Conservation (phyloP, 2,329 filamentous ascomycete species). For the Ophiostoma novo-ulmi region DNA sequence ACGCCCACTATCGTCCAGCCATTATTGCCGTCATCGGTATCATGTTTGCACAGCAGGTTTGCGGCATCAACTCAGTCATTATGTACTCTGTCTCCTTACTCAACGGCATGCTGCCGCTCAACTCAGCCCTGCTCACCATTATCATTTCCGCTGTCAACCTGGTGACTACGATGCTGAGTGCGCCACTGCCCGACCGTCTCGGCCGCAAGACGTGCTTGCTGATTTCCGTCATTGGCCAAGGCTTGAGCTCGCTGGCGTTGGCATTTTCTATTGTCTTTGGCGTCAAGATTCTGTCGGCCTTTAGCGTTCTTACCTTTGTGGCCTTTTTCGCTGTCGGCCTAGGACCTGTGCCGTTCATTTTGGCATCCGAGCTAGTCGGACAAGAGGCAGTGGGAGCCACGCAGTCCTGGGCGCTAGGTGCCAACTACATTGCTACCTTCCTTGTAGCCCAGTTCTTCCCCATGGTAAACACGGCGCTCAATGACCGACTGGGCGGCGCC, state of each 20-base stretch:
- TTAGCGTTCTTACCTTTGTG: slow-evolving; percentile 81
- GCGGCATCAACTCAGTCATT: slow-evolving; percentile 92
- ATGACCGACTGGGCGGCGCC: slow-evolving; percentile 56
- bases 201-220: slow-evolving; percentile 84
- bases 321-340: slow-evolving; percentile 85
- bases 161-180: slow-evolving; percentile 71
- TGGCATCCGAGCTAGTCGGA: slow-evolving; percentile 84
- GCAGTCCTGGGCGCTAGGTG: slow-evolving; percentile 79
- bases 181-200: slow-evolving; percentile 79
- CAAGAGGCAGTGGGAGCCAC: slow-evolving; percentile 87
- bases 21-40: slow-evolving; percentile 81
- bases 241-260: slow-evolving; percentile 67
- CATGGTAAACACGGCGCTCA: slow-evolving; percentile 70
- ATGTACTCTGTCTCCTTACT: slow-evolving; percentile 97
- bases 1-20: slow-evolving; percentile 64
- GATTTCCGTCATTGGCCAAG: slow-evolving; percentile 78
- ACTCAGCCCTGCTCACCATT: slow-evolving; percentile 79
- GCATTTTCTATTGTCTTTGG: slow-evolving; percentile 73
- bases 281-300: slow-evolving; percentile 68
- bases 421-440: slow-evolving; percentile 88
- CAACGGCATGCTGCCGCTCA: slow-evolving; percentile 71
- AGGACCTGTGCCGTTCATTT: slow-evolving; percentile 89
- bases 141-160: slow-evolving; percentile 84
- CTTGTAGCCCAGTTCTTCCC: slow-evolving; percentile 94
- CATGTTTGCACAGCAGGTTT: slow-evolving; percentile 90